A percentile compares a stretch with the other conserved stretches of the same genome.
Evolutionary conservation across 345 rosid species (phyloP).

Genomic region (Arabis alpina): DNA sequence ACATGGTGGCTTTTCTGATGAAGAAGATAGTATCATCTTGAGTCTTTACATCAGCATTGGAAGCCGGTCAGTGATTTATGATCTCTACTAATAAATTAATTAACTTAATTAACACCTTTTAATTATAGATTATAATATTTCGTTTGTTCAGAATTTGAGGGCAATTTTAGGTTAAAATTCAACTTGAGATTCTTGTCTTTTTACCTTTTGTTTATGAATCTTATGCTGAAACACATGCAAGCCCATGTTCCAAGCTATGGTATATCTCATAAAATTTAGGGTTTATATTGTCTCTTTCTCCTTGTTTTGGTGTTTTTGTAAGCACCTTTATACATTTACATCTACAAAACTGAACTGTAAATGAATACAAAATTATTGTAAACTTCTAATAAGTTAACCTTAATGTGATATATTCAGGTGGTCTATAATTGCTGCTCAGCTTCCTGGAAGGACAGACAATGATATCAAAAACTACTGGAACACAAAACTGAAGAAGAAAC

Average conservation of each 20-base stretch:
- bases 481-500: slow-evolving; percentile 93
- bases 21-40: slow-evolving; percentile 96
- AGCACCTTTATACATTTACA: slow-evolving; percentile 16
- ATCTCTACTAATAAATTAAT: slow-evolving; percentile 1
- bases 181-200: slow-evolving; percentile 45
- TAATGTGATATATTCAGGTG: slow-evolving; percentile 56
- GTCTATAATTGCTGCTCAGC: slow-evolving; percentile 98
- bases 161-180: slow-evolving; percentile 1
- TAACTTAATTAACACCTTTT: slow-evolving; percentile 18
- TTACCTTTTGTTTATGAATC: slow-evolving; percentile 51
- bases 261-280: slow-evolving; percentile 37
- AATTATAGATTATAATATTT: neutral
- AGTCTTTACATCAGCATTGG: slow-evolving; percentile 98
- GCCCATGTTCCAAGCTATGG: slow-evolving; percentile 18
- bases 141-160: slow-evolving; percentile 2
- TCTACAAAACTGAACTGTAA: neutral
- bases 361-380: too few relatives aligned
- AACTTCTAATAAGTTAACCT: slow-evolving; percentile 14
- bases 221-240: slow-evolving; percentile 41
- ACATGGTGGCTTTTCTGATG: slow-evolving; percentile 98
- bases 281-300: slow-evolving; percentile 43
- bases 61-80: slow-evolving; percentile 63
- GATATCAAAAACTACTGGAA: slow-evolving; percentile 98
- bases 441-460: slow-evolving; percentile 99
- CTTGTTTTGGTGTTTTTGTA: slow-evolving; percentile 33